Percentiles rank a stretch among this genome's conserved stretches.
Evolutionary conservation across 805 yeast genomes (phyloP).

Genomic region (Jamesozyma gamospora): DNA sequence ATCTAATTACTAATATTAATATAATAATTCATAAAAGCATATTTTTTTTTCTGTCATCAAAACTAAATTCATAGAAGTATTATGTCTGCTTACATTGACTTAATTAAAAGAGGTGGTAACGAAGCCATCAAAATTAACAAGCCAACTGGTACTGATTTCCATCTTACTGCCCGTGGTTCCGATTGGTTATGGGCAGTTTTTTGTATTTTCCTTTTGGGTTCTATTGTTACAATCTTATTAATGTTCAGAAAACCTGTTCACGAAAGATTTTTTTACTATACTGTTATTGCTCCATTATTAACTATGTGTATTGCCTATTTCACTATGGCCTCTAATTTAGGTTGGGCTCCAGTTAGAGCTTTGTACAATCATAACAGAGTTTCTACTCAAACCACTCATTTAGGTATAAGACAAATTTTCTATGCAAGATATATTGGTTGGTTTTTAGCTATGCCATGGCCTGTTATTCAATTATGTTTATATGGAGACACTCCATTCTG

Average conservation of each 20-base stretch:
- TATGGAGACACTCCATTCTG: constrained; percentile 19
- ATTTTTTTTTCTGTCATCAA: not conserved
- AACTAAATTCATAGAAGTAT: not conserved
- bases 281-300: constrained; percentile 37
- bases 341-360: constrained; percentile 40
- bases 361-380: constrained; percentile 42
- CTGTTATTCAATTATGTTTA: constrained; percentile 29
- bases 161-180: constrained; percentile 50
- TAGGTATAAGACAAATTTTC: constrained; percentile 44
- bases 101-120: constrained; percentile 26
- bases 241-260: constrained; percentile 24
- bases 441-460: constrained; percentile 43
- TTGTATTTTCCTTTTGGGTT: constrained; percentile 33
- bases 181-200: constrained; percentile 63
- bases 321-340: constrained; percentile 51
- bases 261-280: constrained; percentile 29
- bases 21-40: not conserved
- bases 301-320: constrained; percentile 42
- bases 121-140: constrained; percentile 39
- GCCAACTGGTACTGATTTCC: constrained; percentile 39
- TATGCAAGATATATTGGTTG: constrained; percentile 50
- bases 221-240: constrained; percentile 22
- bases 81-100: constrained; percentile 13
- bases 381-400: constrained; percentile 16
- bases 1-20: not conserved